phyloP scores from a whole-genome alignment of 73 alveolate species.

The Breviolum minutum region DNA sequence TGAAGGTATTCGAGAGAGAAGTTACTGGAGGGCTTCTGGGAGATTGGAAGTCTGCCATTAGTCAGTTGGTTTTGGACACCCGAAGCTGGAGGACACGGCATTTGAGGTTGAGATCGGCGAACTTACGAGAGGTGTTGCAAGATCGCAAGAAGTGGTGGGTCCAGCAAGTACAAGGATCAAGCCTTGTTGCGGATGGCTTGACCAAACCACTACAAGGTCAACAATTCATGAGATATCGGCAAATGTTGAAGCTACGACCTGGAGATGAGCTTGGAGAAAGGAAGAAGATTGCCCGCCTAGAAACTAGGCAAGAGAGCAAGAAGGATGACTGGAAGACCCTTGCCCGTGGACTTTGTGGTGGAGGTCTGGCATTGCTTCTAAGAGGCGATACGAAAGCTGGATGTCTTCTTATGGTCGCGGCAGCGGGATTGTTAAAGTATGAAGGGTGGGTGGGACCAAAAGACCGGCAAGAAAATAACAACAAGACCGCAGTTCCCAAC shows the following conservation, averaged over 20 bases:
- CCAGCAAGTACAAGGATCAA: not conserved
- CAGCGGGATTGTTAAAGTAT: not conserved
- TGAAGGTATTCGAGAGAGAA: not conserved
- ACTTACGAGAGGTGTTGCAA: not conserved
- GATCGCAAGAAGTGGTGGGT: not conserved
- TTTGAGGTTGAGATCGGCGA: not conserved
- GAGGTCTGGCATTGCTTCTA: not conserved
- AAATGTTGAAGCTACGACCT: too few relatives aligned
- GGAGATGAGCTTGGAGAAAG: too few relatives aligned
- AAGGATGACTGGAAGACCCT: not conserved
- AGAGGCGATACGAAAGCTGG: not conserved
- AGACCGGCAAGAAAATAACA: not conserved
- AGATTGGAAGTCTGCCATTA: not conserved
- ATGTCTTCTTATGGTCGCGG: not conserved
- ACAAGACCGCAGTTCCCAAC: too few relatives aligned
- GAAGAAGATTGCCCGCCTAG: too few relatives aligned
- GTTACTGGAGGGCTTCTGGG: not conserved
- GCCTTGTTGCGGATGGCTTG: not conserved
- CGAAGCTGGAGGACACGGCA: not conserved
- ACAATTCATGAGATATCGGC: not conserved
- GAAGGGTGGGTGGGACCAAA: not conserved
- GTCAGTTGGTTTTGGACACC: not conserved
- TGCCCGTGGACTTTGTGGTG: not conserved
- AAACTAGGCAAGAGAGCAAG: too few relatives aligned
- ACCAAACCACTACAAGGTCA: not conserved